Conservation (phyloP, 805 yeast species). For the Pichia ethanolica region DNA sequence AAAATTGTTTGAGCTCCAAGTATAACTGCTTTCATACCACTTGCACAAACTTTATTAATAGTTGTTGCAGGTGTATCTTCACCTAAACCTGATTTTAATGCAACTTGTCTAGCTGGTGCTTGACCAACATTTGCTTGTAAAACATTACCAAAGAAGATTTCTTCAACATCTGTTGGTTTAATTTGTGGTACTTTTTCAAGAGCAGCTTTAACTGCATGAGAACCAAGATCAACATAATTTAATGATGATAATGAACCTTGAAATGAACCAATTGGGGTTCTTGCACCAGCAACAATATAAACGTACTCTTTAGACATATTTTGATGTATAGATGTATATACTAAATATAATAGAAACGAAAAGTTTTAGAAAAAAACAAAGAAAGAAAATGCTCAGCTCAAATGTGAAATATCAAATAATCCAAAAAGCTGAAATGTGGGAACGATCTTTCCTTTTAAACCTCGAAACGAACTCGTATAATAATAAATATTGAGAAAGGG, state of each 20-base stretch:
- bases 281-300: conserved; percentile 82
- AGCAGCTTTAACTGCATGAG: conserved; percentile 87
- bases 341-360: too few species aligned
- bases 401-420: too few species aligned
- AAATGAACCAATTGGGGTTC: conserved; percentile 96
- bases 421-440: too few species aligned
- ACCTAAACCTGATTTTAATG: conserved; percentile 80
- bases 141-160: conserved; percentile 88
- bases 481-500: too few species aligned
- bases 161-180: conserved; percentile 73
- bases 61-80: conserved; percentile 80
- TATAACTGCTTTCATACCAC: conserved; percentile 88
- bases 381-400: too few species aligned
- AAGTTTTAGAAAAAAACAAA: too few species aligned
- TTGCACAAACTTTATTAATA: conserved; percentile 94
- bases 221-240: conserved; percentile 79
- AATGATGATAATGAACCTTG: conserved; percentile 76
- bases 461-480: too few species aligned
- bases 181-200: conserved; percentile 75
- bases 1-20: conserved; percentile 84
- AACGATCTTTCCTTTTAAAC: too few species aligned
- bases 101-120: conserved; percentile 98
- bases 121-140: conserved; percentile 92
- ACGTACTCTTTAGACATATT: conserved; percentile 38
- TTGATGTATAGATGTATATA: too few species aligned